phyloP scores from a whole-genome alignment of 2,329 filamentous ascomycete species.

The Talaromyces sp. region DNA sequence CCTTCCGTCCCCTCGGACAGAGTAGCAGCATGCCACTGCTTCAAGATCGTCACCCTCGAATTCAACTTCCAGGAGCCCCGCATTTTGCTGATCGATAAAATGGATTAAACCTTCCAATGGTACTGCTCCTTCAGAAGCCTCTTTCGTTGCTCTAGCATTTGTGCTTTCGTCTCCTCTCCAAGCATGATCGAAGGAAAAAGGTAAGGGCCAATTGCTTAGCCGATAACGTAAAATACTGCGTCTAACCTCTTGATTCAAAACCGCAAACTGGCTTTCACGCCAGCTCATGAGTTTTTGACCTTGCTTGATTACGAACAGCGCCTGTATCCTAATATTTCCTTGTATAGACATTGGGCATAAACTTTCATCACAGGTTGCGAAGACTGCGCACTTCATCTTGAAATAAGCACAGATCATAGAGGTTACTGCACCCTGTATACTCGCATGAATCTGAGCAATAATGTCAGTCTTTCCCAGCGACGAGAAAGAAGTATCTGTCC shows the following conservation, averaged over 20 bases:
- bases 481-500: slow-evolving; percentile 69
- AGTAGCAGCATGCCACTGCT: slow-evolving; percentile 10
- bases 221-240: slow-evolving; percentile 63
- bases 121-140: slow-evolving; percentile 25
- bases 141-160: slow-evolving; percentile 21
- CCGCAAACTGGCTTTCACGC: not conserved
- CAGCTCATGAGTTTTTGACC: not conserved
- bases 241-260: not conserved
- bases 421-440: slow-evolving; percentile 86
- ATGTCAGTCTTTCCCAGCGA: slow-evolving; percentile 79
- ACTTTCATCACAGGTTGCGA: slow-evolving; percentile 31
- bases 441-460: slow-evolving; percentile 86
- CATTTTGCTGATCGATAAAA: slow-evolving; percentile 11
- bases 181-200: slow-evolving; percentile 43
- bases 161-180: slow-evolving; percentile 12
- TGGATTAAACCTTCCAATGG: slow-evolving; percentile 20
- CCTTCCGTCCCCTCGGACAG: slow-evolving; percentile 1
- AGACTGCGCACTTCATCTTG: slow-evolving; percentile 86
- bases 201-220: slow-evolving; percentile 84
- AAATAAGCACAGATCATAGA: slow-evolving; percentile 76
- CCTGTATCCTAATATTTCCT: not conserved
- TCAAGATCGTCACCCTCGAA: not conserved
- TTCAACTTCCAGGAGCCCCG: slow-evolving; percentile 5
- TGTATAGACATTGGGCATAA: not conserved
- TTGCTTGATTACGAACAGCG: not conserved